Evolutionary conservation across 2,329 filamentous ascomycete genomes (phyloP).

Genomic region (Penicillium sp.): DNA sequence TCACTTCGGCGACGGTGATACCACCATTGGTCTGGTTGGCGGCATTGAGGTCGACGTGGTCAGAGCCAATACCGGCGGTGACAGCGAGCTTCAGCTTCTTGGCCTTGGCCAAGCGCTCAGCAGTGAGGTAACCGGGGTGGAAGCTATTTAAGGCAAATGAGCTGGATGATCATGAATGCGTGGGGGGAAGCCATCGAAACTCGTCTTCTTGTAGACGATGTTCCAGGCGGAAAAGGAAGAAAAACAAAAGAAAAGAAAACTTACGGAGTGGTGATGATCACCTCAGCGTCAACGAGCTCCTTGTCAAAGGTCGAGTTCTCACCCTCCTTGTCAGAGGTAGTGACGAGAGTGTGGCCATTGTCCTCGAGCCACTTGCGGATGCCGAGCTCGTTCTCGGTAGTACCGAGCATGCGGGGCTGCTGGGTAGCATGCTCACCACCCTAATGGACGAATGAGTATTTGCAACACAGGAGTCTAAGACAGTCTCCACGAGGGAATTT

Average conservation of each 20-base stretch:
- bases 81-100: constrained; percentile 98
- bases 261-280: constrained; percentile 98
- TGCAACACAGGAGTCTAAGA: not conserved
- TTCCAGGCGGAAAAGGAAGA: too few relatives aligned
- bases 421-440: constrained; percentile 80
- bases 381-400: constrained; percentile 97
- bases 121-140: constrained; percentile 96
- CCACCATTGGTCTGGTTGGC: constrained; percentile 98
- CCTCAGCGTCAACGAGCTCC: constrained; percentile 91
- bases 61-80: constrained; percentile 95
- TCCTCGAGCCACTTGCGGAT: constrained; percentile 97
- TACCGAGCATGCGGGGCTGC: constrained; percentile 83
- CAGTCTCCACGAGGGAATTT: too few relatives aligned
- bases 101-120: constrained; percentile 91
- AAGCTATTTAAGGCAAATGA: constrained; percentile 54
- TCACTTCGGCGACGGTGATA: constrained; percentile 94
- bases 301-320: constrained; percentile 89
- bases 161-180: not conserved
- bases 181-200: too few relatives aligned
- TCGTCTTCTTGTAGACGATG: too few relatives aligned
- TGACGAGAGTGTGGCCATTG: constrained; percentile 91
- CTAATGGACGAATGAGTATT: constrained; percentile 31
- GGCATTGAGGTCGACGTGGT: constrained; percentile 94
- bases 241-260: constrained; percentile 20
- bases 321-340: constrained; percentile 95